Conservation (phyloP, 106 monocot genomes). For the Dendrobium huoshanense region DNA sequence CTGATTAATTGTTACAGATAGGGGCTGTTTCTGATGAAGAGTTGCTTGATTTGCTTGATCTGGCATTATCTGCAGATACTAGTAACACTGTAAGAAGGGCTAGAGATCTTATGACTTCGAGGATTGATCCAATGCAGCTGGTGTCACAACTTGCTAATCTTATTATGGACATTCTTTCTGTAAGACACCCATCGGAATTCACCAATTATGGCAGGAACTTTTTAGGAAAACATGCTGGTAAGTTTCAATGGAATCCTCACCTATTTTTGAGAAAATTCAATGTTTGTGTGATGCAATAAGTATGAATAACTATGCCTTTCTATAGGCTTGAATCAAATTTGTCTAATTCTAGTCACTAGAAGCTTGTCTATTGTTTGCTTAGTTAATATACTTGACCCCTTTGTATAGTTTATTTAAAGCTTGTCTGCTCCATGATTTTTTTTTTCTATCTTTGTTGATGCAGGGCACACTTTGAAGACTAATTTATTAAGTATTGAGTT, state of each 20-base stretch:
- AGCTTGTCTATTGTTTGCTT: too few relatives aligned
- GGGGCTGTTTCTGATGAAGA: conserved; percentile 93
- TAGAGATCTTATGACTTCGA: conserved; percentile 84
- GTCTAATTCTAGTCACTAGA: background rate
- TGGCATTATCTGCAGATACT: conserved; percentile 87
- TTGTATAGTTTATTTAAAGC: background rate
- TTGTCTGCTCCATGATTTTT: background rate
- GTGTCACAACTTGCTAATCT: conserved; percentile 93
- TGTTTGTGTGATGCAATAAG: background rate
- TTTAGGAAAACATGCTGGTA: conserved; percentile 53
- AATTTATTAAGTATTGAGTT: too few relatives aligned
- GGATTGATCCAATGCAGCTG: conserved; percentile 91
- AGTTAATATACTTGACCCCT: background rate
- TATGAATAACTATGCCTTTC: background rate
- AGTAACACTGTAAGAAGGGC: conserved; percentile 81
- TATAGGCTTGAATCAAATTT: background rate
- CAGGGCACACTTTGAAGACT: too few relatives aligned
- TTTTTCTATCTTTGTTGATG: background rate
- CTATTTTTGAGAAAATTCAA: background rate
- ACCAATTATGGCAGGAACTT: conserved; percentile 46
- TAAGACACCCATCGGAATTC: conserved; percentile 38
- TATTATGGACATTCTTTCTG: conserved; percentile 96
- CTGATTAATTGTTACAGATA: conserved; percentile 41
- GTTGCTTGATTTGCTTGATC: conserved; percentile 69
- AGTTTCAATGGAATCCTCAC: background rate